Evolutionary conservation across 495 filamentous ascomycete species (phyloP), one percentile per base, ranked within the genome.

Genomic region (Lophium mytilinum): DNA sequence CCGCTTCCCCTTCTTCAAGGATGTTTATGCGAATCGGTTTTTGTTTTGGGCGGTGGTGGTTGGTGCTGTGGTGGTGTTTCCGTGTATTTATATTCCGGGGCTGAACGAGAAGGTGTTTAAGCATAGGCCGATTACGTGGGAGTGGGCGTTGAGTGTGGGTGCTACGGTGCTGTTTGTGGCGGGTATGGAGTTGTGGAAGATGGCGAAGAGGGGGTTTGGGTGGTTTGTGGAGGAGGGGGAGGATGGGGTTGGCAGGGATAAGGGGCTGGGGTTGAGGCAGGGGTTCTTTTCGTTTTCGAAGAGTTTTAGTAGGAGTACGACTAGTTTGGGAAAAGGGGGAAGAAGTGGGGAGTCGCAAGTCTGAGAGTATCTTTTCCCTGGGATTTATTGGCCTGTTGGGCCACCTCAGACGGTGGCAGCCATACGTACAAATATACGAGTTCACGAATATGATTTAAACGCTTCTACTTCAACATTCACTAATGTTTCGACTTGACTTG

Each of bases 71-170:
- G 74, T 78, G 63, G 80, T 85, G 1, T 87, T 88, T 60, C 83
- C 84, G 0, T 80, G 82, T 12, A 78, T 88, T 1, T 87, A 88
- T 63, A 82, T 89, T 30, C 85, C 85, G 0, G 76, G 73, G 10
- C 67, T 89, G n/a, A 88, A 88, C 63, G 75, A 66, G 0, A 68
- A 75, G 12, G 83, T 88, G 4, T 89, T 89, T 73, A 87, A 87
- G 66, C 85, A 88, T 62, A 75, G 70, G 30, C 69, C 71, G 18
- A 88, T 89, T 47, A 75, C 65, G 43, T 87, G 84, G 85, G 84
- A 89, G 64, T 88, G 85, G 85, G 83, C 76, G 18, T 79, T 81
- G 39, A 75, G 40, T 7, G 43, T 80, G 39, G 61, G 83, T 4
- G 79, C 78, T 51, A 75, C 78, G 3, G 63, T 74, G 4, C 52